These are phyloP conservation scores for Plasmodium chabaudi DNA, from an alignment of 169 alveolate genomes.

Conservation along the genomic window DNA sequence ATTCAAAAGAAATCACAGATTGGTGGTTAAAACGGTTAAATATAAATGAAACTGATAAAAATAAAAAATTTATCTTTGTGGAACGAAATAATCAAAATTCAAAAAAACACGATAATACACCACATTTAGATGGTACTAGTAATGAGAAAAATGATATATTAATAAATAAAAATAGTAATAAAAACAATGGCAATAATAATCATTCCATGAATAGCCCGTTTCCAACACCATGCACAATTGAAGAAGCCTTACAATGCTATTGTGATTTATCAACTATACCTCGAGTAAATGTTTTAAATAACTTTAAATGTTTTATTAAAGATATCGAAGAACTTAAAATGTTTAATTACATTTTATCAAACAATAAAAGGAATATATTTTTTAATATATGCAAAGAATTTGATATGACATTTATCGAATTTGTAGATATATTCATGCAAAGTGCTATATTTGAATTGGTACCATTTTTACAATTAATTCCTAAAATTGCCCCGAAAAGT, in stretches of 20 bases:
- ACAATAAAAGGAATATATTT: slow-evolving; percentile 50
- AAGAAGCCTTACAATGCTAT: slow-evolving; percentile 83
- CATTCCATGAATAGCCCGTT: slow-evolving; percentile 48
- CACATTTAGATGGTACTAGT: slow-evolving; percentile 49
- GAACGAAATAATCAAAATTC: slow-evolving; percentile 57
- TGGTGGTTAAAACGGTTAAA: slow-evolving; percentile 77
- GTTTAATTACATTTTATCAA: slow-evolving; percentile 66
- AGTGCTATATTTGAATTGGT: slow-evolving; percentile 79
- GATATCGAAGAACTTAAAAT: slow-evolving; percentile 79
- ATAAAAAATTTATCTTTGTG: slow-evolving; percentile 80
- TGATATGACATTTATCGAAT: slow-evolving; percentile 80
- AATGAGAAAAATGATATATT: not conserved
- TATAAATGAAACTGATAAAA: slow-evolving; percentile 68
- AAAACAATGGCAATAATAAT: not conserved
- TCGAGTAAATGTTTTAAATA: slow-evolving; percentile 73
- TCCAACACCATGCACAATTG: slow-evolving; percentile 79
- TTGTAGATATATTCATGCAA: slow-evolving; percentile 84
- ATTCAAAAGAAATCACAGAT: slow-evolving; percentile 72
- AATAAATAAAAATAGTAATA: not conserved
- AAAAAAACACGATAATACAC: not conserved
- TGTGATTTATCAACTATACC: slow-evolving; percentile 87
- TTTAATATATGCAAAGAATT: slow-evolving; percentile 79
- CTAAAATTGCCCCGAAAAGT: slow-evolving; percentile 83
- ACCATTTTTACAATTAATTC: slow-evolving; percentile 86
- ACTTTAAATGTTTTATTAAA: slow-evolving; percentile 81